Conservation (phyloP, 176 grass and related monocot genomes). For the Zizania latifolia region DNA sequence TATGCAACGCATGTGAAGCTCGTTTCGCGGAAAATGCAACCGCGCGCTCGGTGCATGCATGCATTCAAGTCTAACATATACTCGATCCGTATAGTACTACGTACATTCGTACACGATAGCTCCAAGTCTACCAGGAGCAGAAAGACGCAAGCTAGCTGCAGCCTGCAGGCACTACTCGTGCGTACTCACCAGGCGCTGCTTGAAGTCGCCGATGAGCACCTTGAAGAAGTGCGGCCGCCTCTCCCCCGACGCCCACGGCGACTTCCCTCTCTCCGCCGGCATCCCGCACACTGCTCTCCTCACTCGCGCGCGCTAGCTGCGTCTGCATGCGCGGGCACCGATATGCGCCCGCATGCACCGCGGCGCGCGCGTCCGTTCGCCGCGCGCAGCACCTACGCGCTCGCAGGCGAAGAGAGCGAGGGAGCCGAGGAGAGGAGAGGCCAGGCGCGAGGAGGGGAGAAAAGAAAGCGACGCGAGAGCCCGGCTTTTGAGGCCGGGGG, state of each 20-base stretch:
- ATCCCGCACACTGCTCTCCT: neutral
- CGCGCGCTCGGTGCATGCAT: no score
- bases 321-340: neutral
- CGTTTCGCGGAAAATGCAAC: neutral
- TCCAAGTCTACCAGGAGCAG: no score
- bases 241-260: conserved; percentile 20
- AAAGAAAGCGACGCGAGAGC: conserved; percentile 26
- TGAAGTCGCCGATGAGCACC: conserved; percentile 81
- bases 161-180: no score
- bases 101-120: neutral
- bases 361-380: no score
- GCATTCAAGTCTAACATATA: no score
- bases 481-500: conserved; percentile 41
- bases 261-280: conserved; percentile 17
- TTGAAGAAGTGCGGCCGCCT: conserved; percentile 93
- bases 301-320: neutral
- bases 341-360: neutral
- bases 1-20: neutral
- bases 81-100: no score
- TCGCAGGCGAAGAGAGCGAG: neutral
- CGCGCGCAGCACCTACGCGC: neutral
- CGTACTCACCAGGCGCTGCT: conserved; percentile 59
- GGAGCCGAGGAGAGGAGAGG: neutral
- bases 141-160: neutral
- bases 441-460: neutral